phyloP scores from a whole-genome alignment of 257 asterid genomes.

The Fraxinus pennsylvanica region DNA sequence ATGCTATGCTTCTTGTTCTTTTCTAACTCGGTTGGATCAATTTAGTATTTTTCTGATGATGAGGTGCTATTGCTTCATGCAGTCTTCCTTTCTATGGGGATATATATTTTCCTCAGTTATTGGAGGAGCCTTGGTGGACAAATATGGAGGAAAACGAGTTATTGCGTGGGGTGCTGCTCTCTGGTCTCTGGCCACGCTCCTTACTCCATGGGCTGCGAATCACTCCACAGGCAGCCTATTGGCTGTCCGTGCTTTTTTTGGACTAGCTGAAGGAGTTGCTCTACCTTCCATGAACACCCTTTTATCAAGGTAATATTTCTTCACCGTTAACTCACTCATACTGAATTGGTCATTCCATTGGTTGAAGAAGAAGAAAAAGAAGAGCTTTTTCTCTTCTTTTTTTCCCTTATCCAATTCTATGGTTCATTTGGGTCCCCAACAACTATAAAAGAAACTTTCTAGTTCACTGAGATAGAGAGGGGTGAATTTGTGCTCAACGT shows the following conservation, averaged over 20 bases:
- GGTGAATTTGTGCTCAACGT: not conserved
- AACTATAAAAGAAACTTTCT: not conserved
- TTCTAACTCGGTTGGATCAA: not conserved
- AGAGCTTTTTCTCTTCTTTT: not conserved
- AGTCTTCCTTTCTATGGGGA: slow-evolving; percentile 99
- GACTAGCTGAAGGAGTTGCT: slow-evolving; percentile 96
- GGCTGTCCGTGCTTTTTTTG: slow-evolving; percentile 86
- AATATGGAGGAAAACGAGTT: slow-evolving; percentile 78
- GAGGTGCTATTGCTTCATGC: slow-evolving; percentile 26
- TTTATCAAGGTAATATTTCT: slow-evolving; percentile 64
- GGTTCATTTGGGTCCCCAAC: not conserved
- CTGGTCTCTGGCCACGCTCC: slow-evolving; percentile 92
- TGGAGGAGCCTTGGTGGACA: slow-evolving; percentile 95
- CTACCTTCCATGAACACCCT: slow-evolving; percentile 91
- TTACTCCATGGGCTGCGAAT: slow-evolving; percentile 95
- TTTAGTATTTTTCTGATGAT: slow-evolving; percentile 22
- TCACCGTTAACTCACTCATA: not conserved
- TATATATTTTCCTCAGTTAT: slow-evolving; percentile 84
- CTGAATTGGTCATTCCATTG: not conserved
- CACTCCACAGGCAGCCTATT: slow-evolving; percentile 83
- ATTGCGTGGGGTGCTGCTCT: slow-evolving; percentile 92
- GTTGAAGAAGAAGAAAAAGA: not conserved
- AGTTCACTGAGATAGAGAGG: not conserved
- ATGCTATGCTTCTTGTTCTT: not conserved
- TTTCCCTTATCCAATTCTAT: not conserved